A percentile compares a stretch with the other conserved stretches of the same genome.
phyloP scores from a whole-genome alignment of 805 yeast species.

The Nakazawaea sp. region DNA sequence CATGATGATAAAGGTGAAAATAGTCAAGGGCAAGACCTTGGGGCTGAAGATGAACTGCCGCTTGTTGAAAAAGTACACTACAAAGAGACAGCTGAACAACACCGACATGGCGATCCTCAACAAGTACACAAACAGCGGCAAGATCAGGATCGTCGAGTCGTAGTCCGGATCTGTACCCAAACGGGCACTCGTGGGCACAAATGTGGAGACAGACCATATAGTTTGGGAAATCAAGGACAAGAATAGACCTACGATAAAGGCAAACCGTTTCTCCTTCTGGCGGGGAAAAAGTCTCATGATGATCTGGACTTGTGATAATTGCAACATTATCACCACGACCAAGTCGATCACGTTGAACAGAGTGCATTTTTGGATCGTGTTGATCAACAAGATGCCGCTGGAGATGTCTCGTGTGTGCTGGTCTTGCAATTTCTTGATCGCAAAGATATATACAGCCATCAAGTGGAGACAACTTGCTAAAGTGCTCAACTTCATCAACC shows the following conservation, averaged over 20 bases:
- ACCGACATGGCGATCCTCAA: conserved; percentile 66
- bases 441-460: conserved; percentile 45
- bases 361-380: conserved; percentile 32
- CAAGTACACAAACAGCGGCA: conserved; percentile 71
- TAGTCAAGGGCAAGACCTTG: conserved; percentile 44
- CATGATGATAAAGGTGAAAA: conserved; percentile 47
- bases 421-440: conserved; percentile 35
- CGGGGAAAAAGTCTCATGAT: conserved; percentile 62
- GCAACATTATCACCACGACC: conserved; percentile 48
- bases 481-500: conserved; percentile 42
- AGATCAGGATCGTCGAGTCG: conserved; percentile 41
- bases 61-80: conserved; percentile 47
- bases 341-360: conserved; percentile 52
- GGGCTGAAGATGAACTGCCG: conserved; percentile 39
- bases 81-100: conserved; percentile 58
- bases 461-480: conserved; percentile 18
- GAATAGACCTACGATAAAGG: conserved; percentile 50
- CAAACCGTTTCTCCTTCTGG: conserved; percentile 58
- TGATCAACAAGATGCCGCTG: conserved; percentile 37
- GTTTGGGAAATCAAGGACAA: conserved; percentile 51
- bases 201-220: conserved; percentile 64
- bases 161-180: conserved; percentile 18
- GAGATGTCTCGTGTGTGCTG: conserved; percentile 41
- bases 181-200: conserved; percentile 20
- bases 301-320: conserved; percentile 66